Evolutionary conservation across 1,284 basidiomycete species (phyloP), one percentile per base, ranked within the genome.

Genomic region (Cystobasidiaceae sp.): DNA sequence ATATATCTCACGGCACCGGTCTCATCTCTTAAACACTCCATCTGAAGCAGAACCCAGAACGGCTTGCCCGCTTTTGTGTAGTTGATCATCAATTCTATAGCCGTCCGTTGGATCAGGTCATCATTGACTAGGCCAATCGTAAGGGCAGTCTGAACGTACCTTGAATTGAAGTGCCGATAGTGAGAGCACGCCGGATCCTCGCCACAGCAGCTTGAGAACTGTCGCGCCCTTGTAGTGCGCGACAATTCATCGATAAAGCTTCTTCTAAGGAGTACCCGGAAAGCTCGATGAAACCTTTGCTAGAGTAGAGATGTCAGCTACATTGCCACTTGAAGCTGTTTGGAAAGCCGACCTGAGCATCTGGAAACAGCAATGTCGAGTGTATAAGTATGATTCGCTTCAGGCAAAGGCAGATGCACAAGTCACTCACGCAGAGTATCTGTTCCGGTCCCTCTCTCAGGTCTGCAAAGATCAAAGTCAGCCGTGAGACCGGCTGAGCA

Each of bases 31-130:
- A 59, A 30, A 11, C 39, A 43, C 44, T 44, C 50, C 17, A 59
- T 48, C 15, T 43, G 56, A 9, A 59, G 43, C 19, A 59, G 41
- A 9, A 48, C 28, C 56, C 56, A 59, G 25, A 59, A 25, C 27
- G 56, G 56, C 11, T 25, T 23, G 21, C 39, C 39, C 13, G 32
- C 37, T 19, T 41, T 43, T 9, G 23, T 41, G 19, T 57, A 57
- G 39, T 57, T 57, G 27, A 55, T 33, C 50, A 54, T 19, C 8
- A 54, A n/a, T n/a, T 54, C 50, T 34, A 19, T 25, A 8, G 9
- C n/a, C 7, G n/a, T 39, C 11, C 21, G 49, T 23, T 11, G 9
- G n/a, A 19, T 17, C 28, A 17, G 13, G 15, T 9, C n/a, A n/a
- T n/a, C n/a, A n/a, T n/a, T n/a, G n/a, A n/a, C n/a, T n/a, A n/a